Evolutionary conservation across 2,329 filamentous ascomycete genomes (phyloP), one percentile per base, ranked within the genome.

Genomic region (Ophiostoma quercus): DNA sequence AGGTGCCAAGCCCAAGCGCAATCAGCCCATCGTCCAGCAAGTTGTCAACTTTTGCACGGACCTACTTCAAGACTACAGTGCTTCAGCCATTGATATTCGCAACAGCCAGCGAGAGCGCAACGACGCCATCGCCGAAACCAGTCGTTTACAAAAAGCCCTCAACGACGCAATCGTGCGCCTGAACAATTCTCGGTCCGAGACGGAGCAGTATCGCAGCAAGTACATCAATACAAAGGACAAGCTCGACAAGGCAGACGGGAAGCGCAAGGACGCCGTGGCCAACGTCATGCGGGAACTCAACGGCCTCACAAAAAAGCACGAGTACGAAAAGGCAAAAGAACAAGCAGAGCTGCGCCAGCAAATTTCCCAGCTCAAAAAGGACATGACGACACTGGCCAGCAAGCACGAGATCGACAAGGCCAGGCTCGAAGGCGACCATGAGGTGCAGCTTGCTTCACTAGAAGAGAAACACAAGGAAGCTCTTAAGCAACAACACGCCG

Each of bases 401-500:
- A n/a, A 65, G 16, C 60, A 39, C 16, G 62, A 65, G 62, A 14
- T 22, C 16, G 60, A 65, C 3, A 65, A 37, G 60, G 32, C 12
- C 14, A 29, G 37, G 8, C 57, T 69, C 3, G 57, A 63, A 9
- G 51, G 7, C 16, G 14, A 67, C n/a, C 67, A 68, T 4, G 16
- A 60, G 19, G 12, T 34, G 1, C 16, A 25, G 3, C 51, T 68
- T 12, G 12, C 11, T 16, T 66, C 39, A 12, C 19, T 22, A 16
- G 68, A 43, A 16, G 68, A 62, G 25, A 25, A 51, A 39, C 43
- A 69, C n/a, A 29, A 60, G 68, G 66, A 32, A 29, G 54, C n/a
- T 1, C 67, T 41, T 3, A 51, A 54, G 60, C 6, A 51, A 41
- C 66, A 69, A 67, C 9, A 65, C 41, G 41, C 66, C 32, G 60